phyloP scores from a whole-genome alignment of 1,284 basidiomycete species.

The Porogramme epimiltina region DNA sequence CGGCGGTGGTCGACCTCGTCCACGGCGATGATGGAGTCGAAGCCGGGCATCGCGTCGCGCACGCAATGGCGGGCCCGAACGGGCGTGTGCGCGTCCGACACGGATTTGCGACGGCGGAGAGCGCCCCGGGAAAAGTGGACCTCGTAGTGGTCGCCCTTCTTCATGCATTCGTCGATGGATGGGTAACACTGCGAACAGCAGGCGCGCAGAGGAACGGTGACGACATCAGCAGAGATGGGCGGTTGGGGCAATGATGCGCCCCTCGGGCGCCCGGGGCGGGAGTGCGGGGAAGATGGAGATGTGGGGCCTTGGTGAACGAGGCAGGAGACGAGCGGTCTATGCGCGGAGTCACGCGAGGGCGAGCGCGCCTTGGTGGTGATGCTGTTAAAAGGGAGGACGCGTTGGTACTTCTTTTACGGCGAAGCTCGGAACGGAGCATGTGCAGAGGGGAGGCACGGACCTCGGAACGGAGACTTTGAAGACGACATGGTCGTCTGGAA shows the following conservation, averaged over 20 bases:
- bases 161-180: slow-evolving; percentile 48
- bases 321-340: slow-evolving; percentile 30
- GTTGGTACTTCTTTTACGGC: not conserved
- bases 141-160: slow-evolving; percentile 53
- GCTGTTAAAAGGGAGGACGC: slow-evolving; percentile 13
- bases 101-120: slow-evolving; percentile 54
- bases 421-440: not conserved
- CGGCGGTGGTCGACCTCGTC: slow-evolving; percentile 64
- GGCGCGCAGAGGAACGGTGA: slow-evolving; percentile 57
- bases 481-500: slow-evolving; percentile 39
- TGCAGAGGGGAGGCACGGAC: slow-evolving; percentile 33
- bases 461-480: slow-evolving; percentile 62
- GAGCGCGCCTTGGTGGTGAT: slow-evolving; percentile 26
- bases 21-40: slow-evolving; percentile 45
- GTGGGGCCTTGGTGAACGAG: slow-evolving; percentile 22
- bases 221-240: slow-evolving; percentile 27
- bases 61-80: slow-evolving; percentile 21
- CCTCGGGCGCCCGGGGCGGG: slow-evolving; percentile 15
- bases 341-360: slow-evolving; percentile 21
- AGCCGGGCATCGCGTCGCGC: slow-evolving; percentile 26
- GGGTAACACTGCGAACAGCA: slow-evolving; percentile 58
- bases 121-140: slow-evolving; percentile 65
- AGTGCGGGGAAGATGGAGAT: not conserved
- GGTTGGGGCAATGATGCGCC: slow-evolving; percentile 25
- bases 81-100: slow-evolving; percentile 32